Percentiles rank a stretch among this genome's conserved stretches.
Evolutionary conservation across 176 grass and related monocot species (phyloP).

Genomic region (Cocos nucifera): DNA sequence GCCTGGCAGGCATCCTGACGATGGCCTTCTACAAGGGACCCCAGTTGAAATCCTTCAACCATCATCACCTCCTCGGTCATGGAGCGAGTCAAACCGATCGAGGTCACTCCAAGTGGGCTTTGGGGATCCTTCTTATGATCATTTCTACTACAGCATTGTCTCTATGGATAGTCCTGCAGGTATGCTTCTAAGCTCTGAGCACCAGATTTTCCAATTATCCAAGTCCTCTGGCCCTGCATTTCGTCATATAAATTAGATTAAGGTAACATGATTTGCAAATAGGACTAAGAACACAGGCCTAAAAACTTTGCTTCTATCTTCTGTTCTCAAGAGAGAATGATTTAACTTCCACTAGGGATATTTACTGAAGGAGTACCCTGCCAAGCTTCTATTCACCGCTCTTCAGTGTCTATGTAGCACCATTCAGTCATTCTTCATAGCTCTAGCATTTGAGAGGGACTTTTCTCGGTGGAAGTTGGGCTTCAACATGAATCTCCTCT

Average conservation of each 20-base stretch:
- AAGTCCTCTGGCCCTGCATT: no score
- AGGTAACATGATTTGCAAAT: no score
- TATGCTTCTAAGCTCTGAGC: neutral
- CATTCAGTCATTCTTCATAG: constrained; percentile 32
- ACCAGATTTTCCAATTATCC: no score
- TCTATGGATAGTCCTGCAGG: constrained; percentile 53
- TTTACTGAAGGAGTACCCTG: constrained; percentile 50
- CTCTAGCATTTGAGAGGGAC: constrained; percentile 36
- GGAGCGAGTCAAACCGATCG: neutral
- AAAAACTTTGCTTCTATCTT: no score
- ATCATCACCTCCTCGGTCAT: constrained; percentile 25
- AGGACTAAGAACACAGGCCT: no score
- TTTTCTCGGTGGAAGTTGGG: constrained; percentile 58
- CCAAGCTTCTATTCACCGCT: constrained; percentile 54
- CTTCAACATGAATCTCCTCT: constrained; percentile 34
- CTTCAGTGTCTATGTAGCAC: constrained; percentile 53
- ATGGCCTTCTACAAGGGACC: constrained; percentile 63
- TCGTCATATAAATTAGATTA: no score
- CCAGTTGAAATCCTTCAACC: constrained; percentile 48
- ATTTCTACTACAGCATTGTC: constrained; percentile 34
- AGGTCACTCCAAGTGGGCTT: constrained; percentile 24
- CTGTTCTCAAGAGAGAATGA: no score
- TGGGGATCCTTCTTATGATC: constrained; percentile 50
- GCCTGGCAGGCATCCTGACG: constrained; percentile 36
- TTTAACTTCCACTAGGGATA: constrained; percentile 23